A percentile compares a stretch with the other conserved stretches of the same genome.
Conservation (phyloP, 169 alveolate genomes). For the Cryptosporidium sp. region DNA sequence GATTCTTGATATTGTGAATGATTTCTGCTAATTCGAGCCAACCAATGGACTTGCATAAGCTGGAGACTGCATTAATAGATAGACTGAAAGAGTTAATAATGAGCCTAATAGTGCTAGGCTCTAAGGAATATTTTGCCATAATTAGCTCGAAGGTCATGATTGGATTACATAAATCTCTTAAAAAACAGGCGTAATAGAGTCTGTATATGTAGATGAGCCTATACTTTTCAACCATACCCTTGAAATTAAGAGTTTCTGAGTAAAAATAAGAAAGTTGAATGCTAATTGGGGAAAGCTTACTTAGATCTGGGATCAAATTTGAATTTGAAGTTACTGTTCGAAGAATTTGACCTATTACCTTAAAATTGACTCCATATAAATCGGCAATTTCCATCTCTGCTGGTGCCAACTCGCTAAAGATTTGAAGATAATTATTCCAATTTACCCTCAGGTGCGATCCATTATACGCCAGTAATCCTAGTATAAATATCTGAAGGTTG, state of each 20-base stretch:
- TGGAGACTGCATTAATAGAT: constrained; percentile 28
- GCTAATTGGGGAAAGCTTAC: constrained; percentile 30
- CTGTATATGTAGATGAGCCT: constrained; percentile 36
- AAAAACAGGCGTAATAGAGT: constrained; percentile 49
- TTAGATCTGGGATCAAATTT: constrained; percentile 7
- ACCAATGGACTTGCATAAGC: constrained; percentile 23
- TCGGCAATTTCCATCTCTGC: constrained; percentile 60
- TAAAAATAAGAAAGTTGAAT: constrained; percentile 49
- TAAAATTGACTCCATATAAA: constrained; percentile 18
- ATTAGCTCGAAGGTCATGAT: constrained; percentile 25
- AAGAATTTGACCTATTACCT: constrained; percentile 8
- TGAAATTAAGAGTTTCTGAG: constrained; percentile 12
- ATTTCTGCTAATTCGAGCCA: constrained; percentile 48
- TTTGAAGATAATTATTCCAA: constrained; percentile 40
- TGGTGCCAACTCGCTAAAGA: constrained; percentile 11
- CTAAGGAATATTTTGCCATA: constrained; percentile 22
- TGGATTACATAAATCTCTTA: constrained; percentile 57
- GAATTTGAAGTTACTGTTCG: not conserved
- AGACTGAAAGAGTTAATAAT: constrained; percentile 4
- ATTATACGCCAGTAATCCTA: constrained; percentile 14
- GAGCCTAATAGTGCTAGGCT: not conserved
- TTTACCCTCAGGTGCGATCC: constrained; percentile 1
- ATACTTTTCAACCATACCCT: constrained; percentile 55
- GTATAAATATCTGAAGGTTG: constrained; percentile 13
- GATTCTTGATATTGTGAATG: constrained; percentile 9